Conservation (phyloP, 441 rosid genomes). For the Adansonia madagascariensis region DNA sequence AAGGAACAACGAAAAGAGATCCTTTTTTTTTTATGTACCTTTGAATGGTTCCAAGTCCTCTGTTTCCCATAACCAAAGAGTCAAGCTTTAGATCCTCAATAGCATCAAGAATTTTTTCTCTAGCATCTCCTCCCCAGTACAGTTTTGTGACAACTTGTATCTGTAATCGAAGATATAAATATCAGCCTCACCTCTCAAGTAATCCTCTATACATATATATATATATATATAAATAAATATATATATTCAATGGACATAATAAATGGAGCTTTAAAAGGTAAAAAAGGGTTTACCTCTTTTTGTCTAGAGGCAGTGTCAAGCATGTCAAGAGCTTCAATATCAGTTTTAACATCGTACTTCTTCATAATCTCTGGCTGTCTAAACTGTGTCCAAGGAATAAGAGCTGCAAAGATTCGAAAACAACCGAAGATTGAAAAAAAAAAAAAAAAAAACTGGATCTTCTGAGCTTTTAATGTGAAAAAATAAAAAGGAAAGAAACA, state of each 20-base stretch:
- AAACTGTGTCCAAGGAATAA: conserved; percentile 78
- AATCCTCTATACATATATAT: not conserved
- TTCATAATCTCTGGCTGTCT: conserved; percentile 70
- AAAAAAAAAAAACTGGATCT: not conserved
- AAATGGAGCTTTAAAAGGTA: not conserved
- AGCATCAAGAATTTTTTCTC: conserved; percentile 78
- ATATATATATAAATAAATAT: not conserved
- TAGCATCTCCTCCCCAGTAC: conserved; percentile 94
- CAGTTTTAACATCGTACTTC: conserved; percentile 58
- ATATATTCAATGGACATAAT: not conserved
- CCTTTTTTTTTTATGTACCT: conserved; percentile 42
- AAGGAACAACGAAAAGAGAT: not conserved
- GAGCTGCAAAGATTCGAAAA: conserved; percentile 45
- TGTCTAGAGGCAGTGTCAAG: conserved; percentile 82
- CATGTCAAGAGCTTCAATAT: conserved; percentile 65
- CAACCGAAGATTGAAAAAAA: conserved; percentile 15
- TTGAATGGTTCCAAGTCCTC: conserved; percentile 78
- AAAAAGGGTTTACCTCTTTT: conserved; percentile 57
- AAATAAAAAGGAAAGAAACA: conserved; percentile 24
- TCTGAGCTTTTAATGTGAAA: not conserved
- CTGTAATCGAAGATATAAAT: conserved; percentile 33
- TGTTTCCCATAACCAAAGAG: conserved; percentile 83
- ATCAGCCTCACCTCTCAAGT: not conserved
- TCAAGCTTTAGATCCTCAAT: conserved; percentile 77
- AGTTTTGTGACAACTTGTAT: conserved; percentile 60